phyloP scores from a whole-genome alignment of 2,329 filamentous ascomycete species.

The Neonectria hederae region DNA sequence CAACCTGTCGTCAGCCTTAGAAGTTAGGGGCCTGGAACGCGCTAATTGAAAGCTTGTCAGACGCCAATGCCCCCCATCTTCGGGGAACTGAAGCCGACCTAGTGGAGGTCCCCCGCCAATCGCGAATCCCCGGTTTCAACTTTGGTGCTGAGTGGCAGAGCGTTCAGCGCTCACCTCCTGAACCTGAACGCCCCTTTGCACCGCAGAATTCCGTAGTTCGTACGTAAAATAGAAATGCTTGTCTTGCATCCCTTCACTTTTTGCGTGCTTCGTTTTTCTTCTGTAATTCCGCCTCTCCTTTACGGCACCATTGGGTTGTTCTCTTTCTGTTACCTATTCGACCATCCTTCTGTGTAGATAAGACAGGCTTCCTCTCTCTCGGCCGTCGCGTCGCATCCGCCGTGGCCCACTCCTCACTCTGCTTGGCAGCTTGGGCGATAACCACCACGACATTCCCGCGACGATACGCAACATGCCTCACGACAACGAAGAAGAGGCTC shows the following conservation, averaged over 20 bases:
- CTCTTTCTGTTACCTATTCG: neutral
- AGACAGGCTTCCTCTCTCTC: neutral
- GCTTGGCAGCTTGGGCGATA: constrained; percentile 5
- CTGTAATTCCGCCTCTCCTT: neutral
- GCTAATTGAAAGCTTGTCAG: neutral
- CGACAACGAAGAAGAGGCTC: constrained; percentile 26
- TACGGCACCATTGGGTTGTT: neutral
- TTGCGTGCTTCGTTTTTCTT: neutral
- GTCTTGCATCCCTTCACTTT: neutral
- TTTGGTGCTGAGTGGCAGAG: neutral
- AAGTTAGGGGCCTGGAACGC: neutral
- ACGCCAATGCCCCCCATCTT: neutral
- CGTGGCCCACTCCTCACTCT: neutral
- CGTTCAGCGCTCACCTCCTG: neutral
- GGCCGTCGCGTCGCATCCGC: neutral
- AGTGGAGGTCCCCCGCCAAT: neutral
- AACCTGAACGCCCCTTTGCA: neutral
- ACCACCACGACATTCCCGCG: neutral
- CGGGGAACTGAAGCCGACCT: neutral
- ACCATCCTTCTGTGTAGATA: no score
- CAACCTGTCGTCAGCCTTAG: no score
- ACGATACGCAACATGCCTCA: constrained; percentile 19
- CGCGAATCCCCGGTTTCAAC: neutral
- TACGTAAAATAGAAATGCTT: neutral
- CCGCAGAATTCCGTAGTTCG: neutral